Conservation (phyloP, 164 flowering plant genomes). For the Echeveria elegans region DNA sequence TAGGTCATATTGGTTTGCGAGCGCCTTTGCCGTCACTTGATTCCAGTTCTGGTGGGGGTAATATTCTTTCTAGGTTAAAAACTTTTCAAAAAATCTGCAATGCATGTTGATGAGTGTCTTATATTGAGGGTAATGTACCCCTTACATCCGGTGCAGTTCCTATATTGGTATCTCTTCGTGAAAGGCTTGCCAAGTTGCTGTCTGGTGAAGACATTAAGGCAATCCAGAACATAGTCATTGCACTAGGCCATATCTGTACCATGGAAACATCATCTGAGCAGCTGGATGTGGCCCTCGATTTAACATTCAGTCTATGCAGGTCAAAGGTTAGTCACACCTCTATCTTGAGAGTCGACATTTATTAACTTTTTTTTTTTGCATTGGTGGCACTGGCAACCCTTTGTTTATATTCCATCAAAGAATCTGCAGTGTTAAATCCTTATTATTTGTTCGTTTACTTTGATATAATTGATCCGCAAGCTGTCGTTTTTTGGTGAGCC, state of each 20-base stretch:
- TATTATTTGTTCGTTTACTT: too few relatives aligned
- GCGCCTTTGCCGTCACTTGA: conserved; percentile 52
- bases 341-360: background rate
- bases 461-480: too few relatives aligned
- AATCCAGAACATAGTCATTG: conserved; percentile 58
- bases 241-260: conserved; percentile 79
- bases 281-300: conserved; percentile 56
- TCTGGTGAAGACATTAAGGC: conserved; percentile 74
- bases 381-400: background rate
- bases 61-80: conserved; percentile 3
- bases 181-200: conserved; percentile 64
- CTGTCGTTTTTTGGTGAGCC: too few relatives aligned
- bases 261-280: conserved; percentile 55
- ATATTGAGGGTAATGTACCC: background rate
- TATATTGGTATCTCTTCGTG: conserved; percentile 44
- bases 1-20: conserved; percentile 88
- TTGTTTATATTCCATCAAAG: too few relatives aligned
- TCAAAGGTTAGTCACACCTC: conserved; percentile 54
- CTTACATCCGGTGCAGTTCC: conserved; percentile 41
- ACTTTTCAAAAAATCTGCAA: background rate
- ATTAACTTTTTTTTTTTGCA: background rate
- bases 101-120: background rate
- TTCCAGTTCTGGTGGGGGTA: conserved; percentile 50
- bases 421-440: too few relatives aligned
- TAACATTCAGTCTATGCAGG: conserved; percentile 73